A percentile compares a stretch with the other conserved stretches of the same genome.
Evolutionary conservation across 2,329 filamentous ascomycete genomes (phyloP).

Genomic region (Scedosporium boydii): DNA sequence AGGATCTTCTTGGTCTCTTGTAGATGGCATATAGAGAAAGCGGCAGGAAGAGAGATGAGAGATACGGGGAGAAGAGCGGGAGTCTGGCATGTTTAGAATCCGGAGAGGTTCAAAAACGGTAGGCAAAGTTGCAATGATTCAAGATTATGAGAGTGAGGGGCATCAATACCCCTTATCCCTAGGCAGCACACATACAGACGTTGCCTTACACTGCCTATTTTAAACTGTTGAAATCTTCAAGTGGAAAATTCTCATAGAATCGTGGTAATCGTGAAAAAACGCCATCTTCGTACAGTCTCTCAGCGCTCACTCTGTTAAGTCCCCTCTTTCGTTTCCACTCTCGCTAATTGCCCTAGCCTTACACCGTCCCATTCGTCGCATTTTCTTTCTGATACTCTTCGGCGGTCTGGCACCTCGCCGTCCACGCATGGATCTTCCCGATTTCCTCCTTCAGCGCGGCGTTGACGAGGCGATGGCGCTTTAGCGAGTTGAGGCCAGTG

Average conservation of each 20-base stretch:
- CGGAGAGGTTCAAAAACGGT: background rate
- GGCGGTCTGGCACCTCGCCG: slow-evolving; percentile 84
- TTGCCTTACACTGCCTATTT: background rate
- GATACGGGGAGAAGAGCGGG: background rate
- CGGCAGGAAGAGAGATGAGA: background rate
- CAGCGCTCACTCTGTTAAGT: background rate
- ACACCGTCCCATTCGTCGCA: slow-evolving; percentile 33
- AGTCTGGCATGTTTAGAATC: slow-evolving; percentile 2
- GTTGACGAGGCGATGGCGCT: slow-evolving; percentile 81
- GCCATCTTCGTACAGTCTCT: background rate
- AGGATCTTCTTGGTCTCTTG: slow-evolving; percentile 46
- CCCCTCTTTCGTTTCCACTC: slow-evolving; percentile 17
- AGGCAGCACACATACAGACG: background rate
- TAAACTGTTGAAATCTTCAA: background rate
- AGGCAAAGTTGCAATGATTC: background rate
- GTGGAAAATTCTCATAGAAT: background rate
- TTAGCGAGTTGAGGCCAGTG: slow-evolving; percentile 64
- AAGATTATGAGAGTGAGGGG: background rate
- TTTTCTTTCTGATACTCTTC: slow-evolving; percentile 63
- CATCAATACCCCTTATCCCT: background rate
- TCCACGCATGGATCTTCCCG: slow-evolving; percentile 88
- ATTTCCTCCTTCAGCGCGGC: slow-evolving; percentile 77
- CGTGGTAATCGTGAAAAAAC: background rate
- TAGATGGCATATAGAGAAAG: slow-evolving; percentile 14
- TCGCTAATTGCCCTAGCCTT: slow-evolving; percentile 23